phyloP scores from a whole-genome alignment of 306 rosid species.

The Trifolium fragiferum region DNA sequence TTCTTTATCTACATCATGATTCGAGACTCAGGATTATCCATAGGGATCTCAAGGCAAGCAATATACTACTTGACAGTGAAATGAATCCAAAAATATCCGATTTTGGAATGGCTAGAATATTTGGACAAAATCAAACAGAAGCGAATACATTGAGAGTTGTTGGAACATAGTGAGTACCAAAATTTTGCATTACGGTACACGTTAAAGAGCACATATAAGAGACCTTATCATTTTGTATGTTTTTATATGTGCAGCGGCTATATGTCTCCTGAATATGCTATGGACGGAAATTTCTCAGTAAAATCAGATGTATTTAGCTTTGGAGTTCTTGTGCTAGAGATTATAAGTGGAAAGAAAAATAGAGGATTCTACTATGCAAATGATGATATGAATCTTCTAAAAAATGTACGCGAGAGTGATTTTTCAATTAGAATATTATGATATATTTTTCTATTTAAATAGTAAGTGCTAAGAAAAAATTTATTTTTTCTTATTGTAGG shows the following conservation, averaged over 20 bases:
- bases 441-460: constrained; percentile 17
- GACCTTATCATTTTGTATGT: neutral
- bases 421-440: neutral
- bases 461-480: constrained; percentile 9
- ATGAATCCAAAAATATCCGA: constrained; percentile 79
- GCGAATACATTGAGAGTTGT: constrained; percentile 75
- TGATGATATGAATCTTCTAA: constrained; percentile 66
- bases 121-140: constrained; percentile 59
- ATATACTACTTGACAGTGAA: constrained; percentile 66
- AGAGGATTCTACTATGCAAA: constrained; percentile 62
- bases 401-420: constrained; percentile 48
- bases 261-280: constrained; percentile 84
- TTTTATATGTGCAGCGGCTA: constrained; percentile 57
- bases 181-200: neutral
- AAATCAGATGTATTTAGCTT: constrained; percentile 82
- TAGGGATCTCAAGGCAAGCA: constrained; percentile 83
- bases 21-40: constrained; percentile 78
- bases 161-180: constrained; percentile 77
- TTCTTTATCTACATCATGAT: constrained; percentile 81
- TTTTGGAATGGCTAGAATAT: constrained; percentile 83
- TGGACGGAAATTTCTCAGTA: constrained; percentile 73
- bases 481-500: constrained; percentile 53
- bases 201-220: neutral
- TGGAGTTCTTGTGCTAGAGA: constrained; percentile 73
- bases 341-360: constrained; percentile 69